Percentiles rank a stretch among this genome's conserved stretches.
phyloP scores from a whole-genome alignment of 164 flowering plant species.

The Vitis rotundifolia region DNA sequence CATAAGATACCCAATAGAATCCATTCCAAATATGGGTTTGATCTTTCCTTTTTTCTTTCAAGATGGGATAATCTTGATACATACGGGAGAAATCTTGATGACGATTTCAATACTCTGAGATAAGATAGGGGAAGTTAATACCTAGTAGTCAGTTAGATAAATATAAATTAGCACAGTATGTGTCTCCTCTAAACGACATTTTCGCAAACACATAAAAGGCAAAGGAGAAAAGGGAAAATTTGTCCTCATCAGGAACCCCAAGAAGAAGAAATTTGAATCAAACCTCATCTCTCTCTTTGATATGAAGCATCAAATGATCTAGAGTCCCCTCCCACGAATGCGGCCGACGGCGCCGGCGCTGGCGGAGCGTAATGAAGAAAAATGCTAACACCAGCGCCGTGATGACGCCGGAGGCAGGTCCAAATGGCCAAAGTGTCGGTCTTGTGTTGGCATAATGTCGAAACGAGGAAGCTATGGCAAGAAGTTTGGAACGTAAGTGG shows the following conservation, averaged over 20 bases:
- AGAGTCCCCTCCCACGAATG: neutral
- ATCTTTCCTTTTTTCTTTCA: no score
- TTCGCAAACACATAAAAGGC: slow-evolving; percentile 8
- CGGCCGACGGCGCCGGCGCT: slow-evolving; percentile 11
- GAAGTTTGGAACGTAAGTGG: slow-evolving; percentile 11
- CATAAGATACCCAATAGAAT: no score
- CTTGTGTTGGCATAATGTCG: neutral
- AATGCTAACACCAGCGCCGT: slow-evolving; percentile 16
- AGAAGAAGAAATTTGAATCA: slow-evolving; percentile 1
- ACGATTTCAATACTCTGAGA: no score
- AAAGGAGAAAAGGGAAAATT: neutral
- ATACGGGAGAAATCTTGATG: no score
- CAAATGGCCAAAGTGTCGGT: slow-evolving; percentile 5
- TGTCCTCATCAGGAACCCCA: no score
- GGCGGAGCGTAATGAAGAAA: slow-evolving; percentile 13
- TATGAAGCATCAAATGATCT: slow-evolving; percentile 14
- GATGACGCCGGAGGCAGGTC: neutral
- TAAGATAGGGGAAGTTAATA: no score
- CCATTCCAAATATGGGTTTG: no score
- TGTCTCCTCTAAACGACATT: slow-evolving; percentile 9
- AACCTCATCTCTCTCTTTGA: slow-evolving; percentile 48
- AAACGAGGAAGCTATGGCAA: slow-evolving; percentile 1
- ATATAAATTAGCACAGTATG: neutral
- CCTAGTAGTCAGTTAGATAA: no score
- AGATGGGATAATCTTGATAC: no score